Evolutionary conservation across 2,329 filamentous ascomycete species (phyloP).

Genomic region (Ilyonectria robusta): DNA sequence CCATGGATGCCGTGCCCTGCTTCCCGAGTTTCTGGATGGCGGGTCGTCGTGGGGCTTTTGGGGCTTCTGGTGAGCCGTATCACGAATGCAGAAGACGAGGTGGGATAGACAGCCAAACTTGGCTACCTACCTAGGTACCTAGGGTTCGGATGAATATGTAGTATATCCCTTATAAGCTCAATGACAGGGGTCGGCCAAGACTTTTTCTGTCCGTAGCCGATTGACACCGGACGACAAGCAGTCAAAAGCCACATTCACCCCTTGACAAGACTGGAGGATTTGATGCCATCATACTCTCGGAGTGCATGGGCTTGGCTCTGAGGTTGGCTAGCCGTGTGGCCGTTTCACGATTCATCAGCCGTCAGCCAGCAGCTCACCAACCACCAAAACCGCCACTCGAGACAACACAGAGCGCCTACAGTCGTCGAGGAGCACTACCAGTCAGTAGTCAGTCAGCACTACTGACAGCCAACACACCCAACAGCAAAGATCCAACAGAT

Average conservation of each 20-base stretch:
- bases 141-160: neutral
- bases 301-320: neutral
- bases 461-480: neutral
- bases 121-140: no score
- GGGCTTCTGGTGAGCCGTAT: neutral
- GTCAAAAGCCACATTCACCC: neutral
- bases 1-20: constrained; percentile 31
- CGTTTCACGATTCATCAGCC: constrained; percentile 1
- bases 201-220: neutral
- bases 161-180: constrained; percentile 3
- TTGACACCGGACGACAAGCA: neutral
- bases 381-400: neutral
- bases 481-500: no score
- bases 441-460: neutral
- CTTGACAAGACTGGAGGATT: constrained; percentile 12
- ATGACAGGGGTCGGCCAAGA: neutral
- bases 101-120: neutral
- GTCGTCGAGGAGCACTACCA: neutral
- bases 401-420: neutral
- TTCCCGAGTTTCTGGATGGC: constrained; percentile 16
- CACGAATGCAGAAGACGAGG: neutral
- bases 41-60: neutral
- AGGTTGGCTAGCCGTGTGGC: neutral
- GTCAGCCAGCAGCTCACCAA: neutral
- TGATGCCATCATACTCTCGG: neutral